phyloP scores from a whole-genome alignment of 495 filamentous ascomycete genomes.

The Aspergillus coremiiformis region DNA sequence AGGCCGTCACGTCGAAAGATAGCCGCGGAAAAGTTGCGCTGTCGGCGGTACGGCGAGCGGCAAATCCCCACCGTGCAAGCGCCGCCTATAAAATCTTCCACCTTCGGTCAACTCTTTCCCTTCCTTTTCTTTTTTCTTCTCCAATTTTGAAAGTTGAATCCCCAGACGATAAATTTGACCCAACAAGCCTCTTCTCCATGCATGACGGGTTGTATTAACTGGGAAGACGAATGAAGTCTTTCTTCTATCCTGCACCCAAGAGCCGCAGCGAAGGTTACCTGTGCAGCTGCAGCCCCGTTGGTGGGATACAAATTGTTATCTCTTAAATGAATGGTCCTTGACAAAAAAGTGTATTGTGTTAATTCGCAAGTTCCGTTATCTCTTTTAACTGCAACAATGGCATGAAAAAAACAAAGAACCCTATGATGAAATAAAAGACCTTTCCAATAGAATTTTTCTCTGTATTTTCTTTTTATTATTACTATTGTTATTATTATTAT shows the following conservation, averaged over 20 bases:
- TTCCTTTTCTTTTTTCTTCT: slow-evolving; percentile 26
- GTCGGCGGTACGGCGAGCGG: slow-evolving; percentile 16
- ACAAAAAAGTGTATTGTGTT: slow-evolving; percentile 4
- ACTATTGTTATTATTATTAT: slow-evolving; percentile 1
- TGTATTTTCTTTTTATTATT: slow-evolving; percentile 9
- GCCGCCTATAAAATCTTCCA: slow-evolving; percentile 16
- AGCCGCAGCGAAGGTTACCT: slow-evolving; percentile 48
- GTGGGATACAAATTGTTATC: slow-evolving; percentile 33
- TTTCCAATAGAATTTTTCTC: slow-evolving; percentile 11
- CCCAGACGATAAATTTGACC: slow-evolving; percentile 62
- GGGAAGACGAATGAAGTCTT: slow-evolving; percentile 52
- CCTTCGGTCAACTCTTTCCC: slow-evolving; percentile 7
- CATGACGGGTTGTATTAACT: slow-evolving; percentile 59
- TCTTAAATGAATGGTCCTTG: slow-evolving; percentile 7
- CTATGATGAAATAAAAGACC: slow-evolving; percentile 4
- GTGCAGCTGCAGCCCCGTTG: slow-evolving; percentile 45
- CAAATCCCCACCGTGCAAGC: slow-evolving; percentile 14
- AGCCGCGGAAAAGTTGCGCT: slow-evolving; percentile 26
- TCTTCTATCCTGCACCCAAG: slow-evolving; percentile 52
- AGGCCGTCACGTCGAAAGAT: neutral
- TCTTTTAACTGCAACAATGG: slow-evolving; percentile 14
- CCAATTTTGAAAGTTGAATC: slow-evolving; percentile 54
- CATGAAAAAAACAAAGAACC: slow-evolving; percentile 12
- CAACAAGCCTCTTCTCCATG: slow-evolving; percentile 40
- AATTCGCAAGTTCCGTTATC: slow-evolving; percentile 12